Conservation (phyloP, 768 basidiomycete genomes). For the Leccinum arenicola region DNA sequence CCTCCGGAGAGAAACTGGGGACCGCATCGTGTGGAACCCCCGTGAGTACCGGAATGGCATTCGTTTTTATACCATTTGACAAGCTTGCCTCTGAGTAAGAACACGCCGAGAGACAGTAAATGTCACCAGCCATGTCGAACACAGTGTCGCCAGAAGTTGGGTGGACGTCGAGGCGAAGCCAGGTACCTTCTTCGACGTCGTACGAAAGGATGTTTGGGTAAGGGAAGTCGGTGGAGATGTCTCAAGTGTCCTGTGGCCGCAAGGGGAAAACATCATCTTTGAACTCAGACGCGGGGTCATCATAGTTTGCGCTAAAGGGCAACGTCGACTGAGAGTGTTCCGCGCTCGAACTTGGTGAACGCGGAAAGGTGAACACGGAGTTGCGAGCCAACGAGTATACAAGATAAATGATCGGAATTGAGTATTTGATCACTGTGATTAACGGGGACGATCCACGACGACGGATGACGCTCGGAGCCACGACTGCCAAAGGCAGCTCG, state of each 20-base stretch:
- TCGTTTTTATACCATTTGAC: slow-evolving; percentile 23
- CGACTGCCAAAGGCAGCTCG: slow-evolving; percentile 15
- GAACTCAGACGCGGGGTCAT: slow-evolving; percentile 42
- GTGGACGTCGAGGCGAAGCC: slow-evolving; percentile 72
- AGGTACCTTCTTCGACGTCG: slow-evolving; percentile 72
- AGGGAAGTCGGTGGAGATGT: slow-evolving; percentile 75
- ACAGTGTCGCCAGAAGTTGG: slow-evolving; percentile 68
- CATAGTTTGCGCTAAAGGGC: slow-evolving; percentile 9
- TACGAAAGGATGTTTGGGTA: slow-evolving; percentile 64
- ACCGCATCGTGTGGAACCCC: slow-evolving; percentile 72
- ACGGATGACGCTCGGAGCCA: neutral
- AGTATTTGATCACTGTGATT: slow-evolving; percentile 15
- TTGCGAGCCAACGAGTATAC: slow-evolving; percentile 16
- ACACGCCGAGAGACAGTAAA: slow-evolving; percentile 62
- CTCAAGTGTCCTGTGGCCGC: slow-evolving; percentile 55
- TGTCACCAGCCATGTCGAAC: slow-evolving; percentile 73
- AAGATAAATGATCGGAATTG: slow-evolving; percentile 21
- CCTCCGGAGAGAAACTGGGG: slow-evolving; percentile 69
- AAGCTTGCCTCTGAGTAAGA: slow-evolving; percentile 34
- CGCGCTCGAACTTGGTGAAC: neutral
- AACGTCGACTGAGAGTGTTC: slow-evolving; percentile 6
- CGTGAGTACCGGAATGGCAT: slow-evolving; percentile 56
- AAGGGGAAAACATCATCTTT: slow-evolving; percentile 61
- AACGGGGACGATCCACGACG: slow-evolving; percentile 1
- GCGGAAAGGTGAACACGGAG: neutral